phyloP scores from a whole-genome alignment of 2,329 filamentous ascomycete genomes.

The Apiospora arundinis region DNA sequence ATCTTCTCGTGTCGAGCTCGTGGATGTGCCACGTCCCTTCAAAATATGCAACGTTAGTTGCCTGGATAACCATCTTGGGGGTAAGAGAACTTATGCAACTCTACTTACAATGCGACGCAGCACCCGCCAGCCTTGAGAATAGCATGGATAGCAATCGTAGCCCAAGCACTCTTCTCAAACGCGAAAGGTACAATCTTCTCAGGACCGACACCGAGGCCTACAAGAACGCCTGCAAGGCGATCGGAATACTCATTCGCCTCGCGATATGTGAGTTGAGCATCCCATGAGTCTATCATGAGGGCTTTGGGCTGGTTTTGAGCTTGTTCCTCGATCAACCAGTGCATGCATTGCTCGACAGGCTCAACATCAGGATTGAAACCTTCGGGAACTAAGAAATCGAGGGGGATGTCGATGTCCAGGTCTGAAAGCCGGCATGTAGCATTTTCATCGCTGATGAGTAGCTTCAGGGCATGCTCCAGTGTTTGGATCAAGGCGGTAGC shows the following conservation, averaged over 20 bases:
- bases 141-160: slow-evolving; percentile 40
- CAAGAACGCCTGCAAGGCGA: slow-evolving; percentile 33
- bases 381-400: slow-evolving; percentile 21
- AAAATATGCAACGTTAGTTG: not conserved
- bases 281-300: slow-evolving; percentile 8
- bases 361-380: slow-evolving; percentile 17
- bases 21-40: slow-evolving; percentile 3
- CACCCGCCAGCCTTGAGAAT: slow-evolving; percentile 44
- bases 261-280: slow-evolving; percentile 16
- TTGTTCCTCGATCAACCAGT: slow-evolving; percentile 19
- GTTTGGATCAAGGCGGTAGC: slow-evolving; percentile 23
- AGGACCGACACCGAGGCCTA: slow-evolving; percentile 33
- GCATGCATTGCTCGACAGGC: slow-evolving; percentile 22
- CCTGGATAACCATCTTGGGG: too few species aligned
- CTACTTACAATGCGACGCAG: slow-evolving; percentile 32
- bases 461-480: slow-evolving; percentile 24
- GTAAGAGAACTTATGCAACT: too few species aligned
- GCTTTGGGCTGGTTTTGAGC: not conserved
- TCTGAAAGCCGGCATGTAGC: slow-evolving; percentile 2
- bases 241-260: slow-evolving; percentile 35
- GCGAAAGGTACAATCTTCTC: slow-evolving; percentile 42
- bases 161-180: slow-evolving; percentile 44
- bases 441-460: slow-evolving; percentile 23
- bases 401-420: slow-evolving; percentile 22
- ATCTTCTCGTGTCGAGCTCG: slow-evolving; percentile 12